Evolutionary conservation across 2,329 filamentous ascomycete genomes (phyloP).

Genomic region (Ophiosphaerella herpotricha): DNA sequence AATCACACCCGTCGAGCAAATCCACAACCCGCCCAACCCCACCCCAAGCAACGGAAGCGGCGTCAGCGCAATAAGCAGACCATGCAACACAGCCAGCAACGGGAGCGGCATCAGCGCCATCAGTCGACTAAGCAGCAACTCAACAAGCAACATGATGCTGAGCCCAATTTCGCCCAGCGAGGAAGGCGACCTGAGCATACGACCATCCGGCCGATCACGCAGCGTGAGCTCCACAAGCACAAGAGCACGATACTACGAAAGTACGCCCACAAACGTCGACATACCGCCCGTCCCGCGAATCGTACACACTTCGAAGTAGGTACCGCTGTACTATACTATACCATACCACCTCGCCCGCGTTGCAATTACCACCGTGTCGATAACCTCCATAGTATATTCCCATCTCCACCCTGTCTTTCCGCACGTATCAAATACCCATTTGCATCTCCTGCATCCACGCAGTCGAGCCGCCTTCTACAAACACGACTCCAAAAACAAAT

Average conservation of each 20-base stretch:
- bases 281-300: constrained; percentile 35
- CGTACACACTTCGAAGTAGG: constrained; percentile 31
- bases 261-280: constrained; percentile 21
- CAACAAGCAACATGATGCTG: constrained; percentile 26
- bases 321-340: too few species aligned
- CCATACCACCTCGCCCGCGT: too few species aligned
- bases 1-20: constrained; percentile 28
- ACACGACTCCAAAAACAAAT: too few species aligned
- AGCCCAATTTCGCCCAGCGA: constrained; percentile 26
- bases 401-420: too few species aligned
- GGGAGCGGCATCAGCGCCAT: constrained; percentile 26
- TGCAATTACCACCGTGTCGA: too few species aligned
- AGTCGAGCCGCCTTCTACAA: too few species aligned
- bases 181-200: constrained; percentile 19
- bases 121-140: constrained; percentile 23
- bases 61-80: constrained; percentile 21
- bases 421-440: too few species aligned
- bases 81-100: constrained; percentile 15
- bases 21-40: constrained; percentile 13
- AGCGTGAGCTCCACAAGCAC: constrained; percentile 36
- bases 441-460: too few species aligned
- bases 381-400: too few species aligned
- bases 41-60: constrained; percentile 25
- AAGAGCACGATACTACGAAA: constrained; percentile 36
- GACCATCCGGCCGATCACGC: constrained; percentile 21